Percentiles rank a stretch among this genome's conserved stretches.
phyloP scores from a whole-genome alignment of 805 yeast genomes.

The Metschnikowia amazonensis region DNA sequence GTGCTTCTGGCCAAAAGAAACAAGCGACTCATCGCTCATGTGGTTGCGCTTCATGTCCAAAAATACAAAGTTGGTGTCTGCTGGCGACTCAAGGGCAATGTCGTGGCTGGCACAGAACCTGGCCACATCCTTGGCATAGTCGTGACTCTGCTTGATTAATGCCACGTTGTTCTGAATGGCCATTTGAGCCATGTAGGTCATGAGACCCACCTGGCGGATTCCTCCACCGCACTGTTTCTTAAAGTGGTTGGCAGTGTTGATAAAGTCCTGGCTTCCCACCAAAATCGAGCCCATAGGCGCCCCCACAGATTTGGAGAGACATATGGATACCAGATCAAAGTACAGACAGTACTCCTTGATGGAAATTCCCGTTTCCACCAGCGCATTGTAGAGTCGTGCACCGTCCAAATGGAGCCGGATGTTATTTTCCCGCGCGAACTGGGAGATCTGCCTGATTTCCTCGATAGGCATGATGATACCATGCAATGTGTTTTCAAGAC shows the following conservation, averaged over 20 bases:
- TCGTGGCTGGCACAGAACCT: constrained; percentile 50
- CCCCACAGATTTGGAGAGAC: constrained; percentile 85
- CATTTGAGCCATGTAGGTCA: constrained; percentile 73
- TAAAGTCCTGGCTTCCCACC: constrained; percentile 60
- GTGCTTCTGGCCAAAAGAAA: constrained; percentile 52
- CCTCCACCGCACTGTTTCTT: constrained; percentile 94
- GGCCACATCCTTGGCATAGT: constrained; percentile 50
- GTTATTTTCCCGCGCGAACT: constrained; percentile 59
- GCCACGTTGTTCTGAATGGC: constrained; percentile 74
- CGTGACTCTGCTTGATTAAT: constrained; percentile 48
- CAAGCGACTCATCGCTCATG: constrained; percentile 55
- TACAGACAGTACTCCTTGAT: constrained; percentile 65
- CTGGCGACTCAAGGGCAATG: constrained; percentile 65
- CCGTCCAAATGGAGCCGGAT: constrained; percentile 83
- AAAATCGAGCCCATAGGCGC: constrained; percentile 91
- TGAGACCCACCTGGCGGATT: constrained; percentile 80
- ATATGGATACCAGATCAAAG: constrained; percentile 86
- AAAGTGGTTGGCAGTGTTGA: constrained; percentile 74
- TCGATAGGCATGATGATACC: constrained; percentile 79
- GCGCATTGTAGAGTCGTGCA: constrained; percentile 94
- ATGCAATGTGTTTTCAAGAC: constrained; percentile 84
- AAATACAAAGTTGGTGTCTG: constrained; percentile 80
- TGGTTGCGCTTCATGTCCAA: constrained; percentile 52
- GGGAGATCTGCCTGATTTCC: constrained; percentile 67
- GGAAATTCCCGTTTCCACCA: constrained; percentile 65